Conservation (phyloP, 306 rosid species). For the Rubus idaeus region DNA sequence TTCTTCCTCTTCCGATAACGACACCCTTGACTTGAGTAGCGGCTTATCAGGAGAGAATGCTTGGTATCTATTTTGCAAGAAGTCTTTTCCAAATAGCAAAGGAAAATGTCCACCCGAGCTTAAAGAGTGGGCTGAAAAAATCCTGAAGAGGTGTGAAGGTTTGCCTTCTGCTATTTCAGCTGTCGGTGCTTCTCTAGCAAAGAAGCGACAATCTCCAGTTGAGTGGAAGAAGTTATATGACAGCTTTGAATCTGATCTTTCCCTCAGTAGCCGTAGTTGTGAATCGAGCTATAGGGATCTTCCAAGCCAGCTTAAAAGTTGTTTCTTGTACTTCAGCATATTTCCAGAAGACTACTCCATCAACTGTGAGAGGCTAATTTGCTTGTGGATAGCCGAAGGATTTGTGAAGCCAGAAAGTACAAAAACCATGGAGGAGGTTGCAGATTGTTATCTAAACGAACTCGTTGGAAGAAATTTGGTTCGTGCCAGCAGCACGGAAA, state of each 20-base stretch:
- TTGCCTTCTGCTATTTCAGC: background rate
- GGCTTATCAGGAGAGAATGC: background rate
- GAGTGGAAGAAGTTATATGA: background rate
- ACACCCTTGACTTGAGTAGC: background rate
- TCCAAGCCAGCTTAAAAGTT: constrained; percentile 2
- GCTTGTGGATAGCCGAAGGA: constrained; percentile 7
- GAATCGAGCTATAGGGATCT: background rate
- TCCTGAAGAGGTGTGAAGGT: background rate
- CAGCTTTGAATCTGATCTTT: background rate
- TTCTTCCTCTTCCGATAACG: background rate
- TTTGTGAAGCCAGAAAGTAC: background rate
- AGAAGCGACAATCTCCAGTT: background rate
- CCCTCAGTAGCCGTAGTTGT: too few relatives aligned
- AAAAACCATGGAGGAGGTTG: background rate
- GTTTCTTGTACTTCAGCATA: constrained; percentile 8
- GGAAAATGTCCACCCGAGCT: constrained; percentile 3
- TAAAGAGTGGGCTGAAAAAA: background rate
- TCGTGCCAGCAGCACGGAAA: background rate
- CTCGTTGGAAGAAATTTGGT: constrained; percentile 6
- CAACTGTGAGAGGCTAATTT: constrained; percentile 5
- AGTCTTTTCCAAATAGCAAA: background rate
- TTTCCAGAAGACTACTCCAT: constrained; percentile 9
- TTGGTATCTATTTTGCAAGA: background rate
- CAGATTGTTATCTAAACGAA: constrained; percentile 1
- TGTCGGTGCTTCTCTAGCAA: background rate